phyloP scores from a whole-genome alignment of 257 asterid species.

The Handroanthus guayacan region DNA sequence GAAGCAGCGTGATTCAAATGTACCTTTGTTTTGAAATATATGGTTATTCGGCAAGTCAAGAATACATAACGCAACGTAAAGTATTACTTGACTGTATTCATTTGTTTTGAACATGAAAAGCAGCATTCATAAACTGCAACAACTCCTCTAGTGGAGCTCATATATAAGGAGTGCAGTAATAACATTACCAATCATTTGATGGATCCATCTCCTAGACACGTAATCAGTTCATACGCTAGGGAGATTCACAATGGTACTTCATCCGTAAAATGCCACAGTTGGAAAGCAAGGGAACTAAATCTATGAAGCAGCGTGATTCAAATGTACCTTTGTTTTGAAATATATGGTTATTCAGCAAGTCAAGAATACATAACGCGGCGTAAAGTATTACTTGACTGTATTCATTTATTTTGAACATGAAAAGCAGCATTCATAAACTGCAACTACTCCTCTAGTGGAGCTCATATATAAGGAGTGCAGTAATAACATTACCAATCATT shows the following conservation, averaged over 20 bases:
- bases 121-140: background rate
- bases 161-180: background rate
- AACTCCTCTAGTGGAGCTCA: background rate
- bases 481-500: background rate
- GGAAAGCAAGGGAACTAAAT: conserved; percentile 12
- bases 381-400: background rate
- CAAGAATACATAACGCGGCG: background rate
- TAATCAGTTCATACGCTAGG: background rate
- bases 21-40: background rate
- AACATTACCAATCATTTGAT: background rate
- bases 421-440: background rate
- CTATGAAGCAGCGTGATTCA: background rate
- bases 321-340: background rate
- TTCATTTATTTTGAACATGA: background rate
- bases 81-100: background rate
- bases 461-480: conserved; percentile 2
- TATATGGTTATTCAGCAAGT: background rate
- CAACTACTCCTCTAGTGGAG: background rate
- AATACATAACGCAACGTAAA: background rate
- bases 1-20: background rate
- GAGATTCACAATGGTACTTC: conserved; percentile 9
- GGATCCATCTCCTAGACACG: background rate
- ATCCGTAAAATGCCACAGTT: conserved; percentile 21
- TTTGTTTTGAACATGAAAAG: background rate
- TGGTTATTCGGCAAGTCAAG: background rate